These are phyloP conservation scores for Saccharomycopsis crataegensis DNA, from an alignment of 1,139 yeast species.

Conservation along the genomic window DNA sequence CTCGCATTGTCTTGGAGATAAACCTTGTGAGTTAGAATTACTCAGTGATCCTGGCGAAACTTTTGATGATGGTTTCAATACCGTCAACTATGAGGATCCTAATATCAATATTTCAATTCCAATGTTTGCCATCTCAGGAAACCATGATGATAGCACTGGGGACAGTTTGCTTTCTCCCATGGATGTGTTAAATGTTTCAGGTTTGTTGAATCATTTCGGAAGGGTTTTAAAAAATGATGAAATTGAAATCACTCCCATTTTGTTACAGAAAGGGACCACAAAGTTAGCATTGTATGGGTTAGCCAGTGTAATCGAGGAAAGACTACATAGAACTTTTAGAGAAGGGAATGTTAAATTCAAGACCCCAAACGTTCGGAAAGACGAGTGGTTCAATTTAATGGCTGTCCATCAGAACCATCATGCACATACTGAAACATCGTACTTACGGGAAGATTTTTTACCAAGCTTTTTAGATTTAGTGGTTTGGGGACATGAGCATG, in stretches of 20 bases:
- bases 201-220: constrained; percentile 87
- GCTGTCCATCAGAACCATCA: constrained; percentile 90
- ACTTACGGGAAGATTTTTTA: constrained; percentile 74
- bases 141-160: constrained; percentile 96
- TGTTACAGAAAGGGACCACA: constrained; percentile 76
- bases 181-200: constrained; percentile 76
- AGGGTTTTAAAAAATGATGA: constrained; percentile 69
- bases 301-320: constrained; percentile 83
- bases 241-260: constrained; percentile 68
- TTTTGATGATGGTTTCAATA: constrained; percentile 51
- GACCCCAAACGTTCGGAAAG: constrained; percentile 53
- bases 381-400: constrained; percentile 77
- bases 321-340: constrained; percentile 74
- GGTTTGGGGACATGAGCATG: constrained; percentile 98
- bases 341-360: constrained; percentile 75
- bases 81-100: constrained; percentile 84
- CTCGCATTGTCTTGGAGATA: constrained; percentile 71
- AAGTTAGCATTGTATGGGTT: constrained; percentile 83
- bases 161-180: constrained; percentile 79
- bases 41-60: constrained; percentile 69
- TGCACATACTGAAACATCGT: constrained; percentile 73
- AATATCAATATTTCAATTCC: constrained; percentile 89
- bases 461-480: constrained; percentile 79
- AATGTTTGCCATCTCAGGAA: constrained; percentile 88
- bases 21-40: constrained; percentile 80